These are phyloP conservation scores for Rhizophlyctis rosea DNA, from an alignment of 192 early-diverging fungal species.

Conservation along the genomic window DNA sequence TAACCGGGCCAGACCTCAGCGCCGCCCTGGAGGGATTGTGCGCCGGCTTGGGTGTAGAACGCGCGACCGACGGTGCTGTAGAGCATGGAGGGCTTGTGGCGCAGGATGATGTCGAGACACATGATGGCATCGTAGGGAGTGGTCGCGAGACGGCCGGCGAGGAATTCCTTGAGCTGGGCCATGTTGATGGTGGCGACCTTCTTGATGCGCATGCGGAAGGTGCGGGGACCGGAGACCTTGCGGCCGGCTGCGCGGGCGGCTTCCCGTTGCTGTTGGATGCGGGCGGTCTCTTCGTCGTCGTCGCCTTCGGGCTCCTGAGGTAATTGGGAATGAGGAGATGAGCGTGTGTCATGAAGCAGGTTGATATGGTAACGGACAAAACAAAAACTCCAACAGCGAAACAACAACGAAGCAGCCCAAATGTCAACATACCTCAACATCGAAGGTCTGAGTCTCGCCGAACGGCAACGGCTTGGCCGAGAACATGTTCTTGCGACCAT, in stretches of 20 bases:
- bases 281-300: background rate
- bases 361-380: background rate
- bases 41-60: constrained; percentile 62
- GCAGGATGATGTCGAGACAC: constrained; percentile 58
- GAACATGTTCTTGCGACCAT: constrained; percentile 14
- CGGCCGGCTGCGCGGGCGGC: background rate
- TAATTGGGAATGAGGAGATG: background rate
- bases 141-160: background rate
- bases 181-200: constrained; percentile 1
- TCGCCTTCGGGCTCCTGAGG: constrained; percentile 1
- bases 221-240: background rate
- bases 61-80: constrained; percentile 66
- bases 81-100: constrained; percentile 58
- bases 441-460: constrained; percentile 31
- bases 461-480: constrained; percentile 10
- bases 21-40: constrained; percentile 41
- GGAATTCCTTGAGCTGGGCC: background rate
- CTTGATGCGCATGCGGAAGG: background rate
- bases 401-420: background rate
- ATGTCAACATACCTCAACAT: constrained; percentile 4
- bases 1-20: constrained; percentile 78
- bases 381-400: too few species aligned
- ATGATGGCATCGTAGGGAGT: constrained; percentile 2
- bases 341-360: background rate
- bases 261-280: background rate